Evolutionary conservation across 116 monocot genomes (phyloP).

Genomic region (Phalaenopsis hybrid): DNA sequence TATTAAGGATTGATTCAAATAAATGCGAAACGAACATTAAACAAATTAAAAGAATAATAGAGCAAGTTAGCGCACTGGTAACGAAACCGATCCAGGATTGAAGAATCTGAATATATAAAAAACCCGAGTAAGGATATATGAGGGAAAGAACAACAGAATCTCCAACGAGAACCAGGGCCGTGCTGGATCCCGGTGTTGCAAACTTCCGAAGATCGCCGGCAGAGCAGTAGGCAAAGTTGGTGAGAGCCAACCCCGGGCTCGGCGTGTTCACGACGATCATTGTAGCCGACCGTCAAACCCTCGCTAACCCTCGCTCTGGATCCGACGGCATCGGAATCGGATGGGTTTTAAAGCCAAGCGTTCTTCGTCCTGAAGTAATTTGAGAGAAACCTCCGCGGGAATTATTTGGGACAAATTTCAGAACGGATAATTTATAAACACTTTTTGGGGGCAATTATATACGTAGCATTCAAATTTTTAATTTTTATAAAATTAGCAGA

Average conservation of each 20-base stretch:
- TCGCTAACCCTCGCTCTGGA: too few relatives aligned
- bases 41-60: neutral
- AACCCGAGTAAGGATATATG: constrained; percentile 51
- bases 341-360: too few relatives aligned
- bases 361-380: too few relatives aligned
- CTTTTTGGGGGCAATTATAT: too few relatives aligned
- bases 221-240: constrained; percentile 80
- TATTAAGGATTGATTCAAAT: constrained; percentile 45
- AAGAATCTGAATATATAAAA: neutral
- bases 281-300: neutral
- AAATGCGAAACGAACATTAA: neutral
- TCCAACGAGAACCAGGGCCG: constrained; percentile 42
- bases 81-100: neutral
- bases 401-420: too few relatives aligned
- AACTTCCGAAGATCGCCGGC: constrained; percentile 42
- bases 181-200: constrained; percentile 36
- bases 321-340: too few relatives aligned
- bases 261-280: constrained; percentile 74
- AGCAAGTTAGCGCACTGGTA: neutral
- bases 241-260: constrained; percentile 68
- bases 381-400: too few relatives aligned
- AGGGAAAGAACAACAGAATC: constrained; percentile 50
- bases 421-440: too few relatives aligned
- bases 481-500: too few relatives aligned
- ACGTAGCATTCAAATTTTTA: too few relatives aligned